phyloP scores from a whole-genome alignment of 768 basidiomycete species.

The Boletus reticulatus region DNA sequence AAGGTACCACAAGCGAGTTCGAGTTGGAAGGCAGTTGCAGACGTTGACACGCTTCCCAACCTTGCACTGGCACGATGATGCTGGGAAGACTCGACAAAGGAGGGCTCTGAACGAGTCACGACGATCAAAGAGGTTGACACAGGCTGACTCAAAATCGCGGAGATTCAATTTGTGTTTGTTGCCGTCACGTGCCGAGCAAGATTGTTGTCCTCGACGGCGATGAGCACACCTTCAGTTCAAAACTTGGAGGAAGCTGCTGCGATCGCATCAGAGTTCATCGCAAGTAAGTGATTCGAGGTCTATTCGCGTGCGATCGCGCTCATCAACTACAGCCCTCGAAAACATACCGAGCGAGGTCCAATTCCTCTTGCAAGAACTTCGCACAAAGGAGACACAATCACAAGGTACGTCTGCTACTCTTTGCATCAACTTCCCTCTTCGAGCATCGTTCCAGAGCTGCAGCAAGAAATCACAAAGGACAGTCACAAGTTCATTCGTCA shows the following conservation, averaged over 20 bases:
- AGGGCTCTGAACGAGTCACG: neutral
- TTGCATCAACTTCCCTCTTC: neutral
- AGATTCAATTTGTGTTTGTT: conserved; percentile 15
- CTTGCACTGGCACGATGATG: conserved; percentile 6
- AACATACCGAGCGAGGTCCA: conserved; percentile 50
- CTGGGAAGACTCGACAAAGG: neutral
- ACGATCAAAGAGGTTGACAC: no score
- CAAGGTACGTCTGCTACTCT: conserved; percentile 33
- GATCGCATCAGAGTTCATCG: conserved; percentile 48
- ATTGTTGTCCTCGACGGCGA: conserved; percentile 5
- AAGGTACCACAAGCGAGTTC: neutral
- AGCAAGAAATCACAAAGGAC: conserved; percentile 44
- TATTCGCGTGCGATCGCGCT: neutral
- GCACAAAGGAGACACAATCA: conserved; percentile 40
- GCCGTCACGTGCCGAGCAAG: conserved; percentile 11
- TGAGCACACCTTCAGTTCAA: conserved; percentile 34
- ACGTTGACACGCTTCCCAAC: neutral
- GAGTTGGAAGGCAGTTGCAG: neutral
- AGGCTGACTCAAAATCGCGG: conserved; percentile 26
- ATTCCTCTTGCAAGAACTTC: conserved; percentile 47
- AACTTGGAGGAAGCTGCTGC: conserved; percentile 49
- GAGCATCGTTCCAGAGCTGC: conserved; percentile 33
- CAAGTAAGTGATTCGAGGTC: conserved; percentile 34
- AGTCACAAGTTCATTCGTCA: conserved; percentile 44
- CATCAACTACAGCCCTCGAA: conserved; percentile 39